Conservation (phyloP, 202 grass and related monocot genomes). For the Miscanthus sacchariflorus region DNA sequence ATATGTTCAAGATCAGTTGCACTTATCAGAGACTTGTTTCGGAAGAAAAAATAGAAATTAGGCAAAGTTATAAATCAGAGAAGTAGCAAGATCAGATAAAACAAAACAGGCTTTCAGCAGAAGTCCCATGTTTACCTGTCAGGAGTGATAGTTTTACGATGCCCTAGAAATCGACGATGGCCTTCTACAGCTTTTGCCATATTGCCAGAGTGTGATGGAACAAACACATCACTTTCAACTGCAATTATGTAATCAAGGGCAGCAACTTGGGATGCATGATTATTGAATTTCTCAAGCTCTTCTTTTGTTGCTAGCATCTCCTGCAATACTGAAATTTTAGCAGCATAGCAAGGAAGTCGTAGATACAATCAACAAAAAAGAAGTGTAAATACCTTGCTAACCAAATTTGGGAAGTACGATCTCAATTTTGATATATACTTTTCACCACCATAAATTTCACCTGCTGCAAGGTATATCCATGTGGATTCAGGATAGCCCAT, state of each 20-base stretch:
- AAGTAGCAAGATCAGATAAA: constrained; percentile 28
- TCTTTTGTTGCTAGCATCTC: constrained; percentile 76
- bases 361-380: constrained; percentile 14
- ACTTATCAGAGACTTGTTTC: constrained; percentile 18
- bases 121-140: constrained; percentile 64
- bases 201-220: constrained; percentile 87
- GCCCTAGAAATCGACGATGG: constrained; percentile 87
- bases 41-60: not conserved
- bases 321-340: constrained; percentile 54
- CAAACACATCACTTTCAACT: constrained; percentile 93
- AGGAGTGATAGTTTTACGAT: constrained; percentile 81
- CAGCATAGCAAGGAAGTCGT: not conserved
- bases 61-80: not conserved
- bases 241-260: constrained; percentile 96
- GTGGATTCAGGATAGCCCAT: constrained; percentile 87
- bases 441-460: constrained; percentile 95
- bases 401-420: constrained; percentile 84
- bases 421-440: constrained; percentile 84
- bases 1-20: constrained; percentile 12
- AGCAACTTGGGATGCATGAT: constrained; percentile 84
- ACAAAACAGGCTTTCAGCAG: not conserved
- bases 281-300: constrained; percentile 70
- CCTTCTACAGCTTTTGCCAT: constrained; percentile 99
- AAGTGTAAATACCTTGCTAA: constrained; percentile 78
- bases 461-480: constrained; percentile 93